A percentile compares a stretch with the other conserved stretches of the same genome.
Conservation (phyloP, 371 early-diverging fungal genomes). For the Actinomortierella ambigua region DNA sequence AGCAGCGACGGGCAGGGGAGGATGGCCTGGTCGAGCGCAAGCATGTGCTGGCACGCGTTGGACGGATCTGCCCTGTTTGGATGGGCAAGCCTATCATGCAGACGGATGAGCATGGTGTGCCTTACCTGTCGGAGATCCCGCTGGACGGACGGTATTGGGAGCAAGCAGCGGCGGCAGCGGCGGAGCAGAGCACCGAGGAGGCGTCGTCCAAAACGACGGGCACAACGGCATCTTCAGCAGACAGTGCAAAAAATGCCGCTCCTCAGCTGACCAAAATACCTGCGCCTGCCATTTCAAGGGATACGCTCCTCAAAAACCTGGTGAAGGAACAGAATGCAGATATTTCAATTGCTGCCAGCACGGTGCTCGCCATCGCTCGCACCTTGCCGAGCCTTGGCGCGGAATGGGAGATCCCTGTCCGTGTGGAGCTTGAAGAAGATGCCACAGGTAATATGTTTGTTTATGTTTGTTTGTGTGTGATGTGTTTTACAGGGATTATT, state of each 20-base stretch:
- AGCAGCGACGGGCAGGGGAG: no score
- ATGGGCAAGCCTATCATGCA: conserved; percentile 36
- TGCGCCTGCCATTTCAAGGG: conserved; percentile 17
- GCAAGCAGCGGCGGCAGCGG: no score
- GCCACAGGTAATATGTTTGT: conserved; percentile 13
- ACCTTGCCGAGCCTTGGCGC: conserved; percentile 20
- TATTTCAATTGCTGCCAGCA: conserved; percentile 32
- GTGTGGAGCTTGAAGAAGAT: conserved; percentile 28
- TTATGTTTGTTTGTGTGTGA: not conserved
- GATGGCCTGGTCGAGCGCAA: no score
- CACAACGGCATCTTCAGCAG: not conserved
- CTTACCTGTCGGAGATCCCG: conserved; percentile 20
- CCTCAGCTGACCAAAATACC: conserved; percentile 15
- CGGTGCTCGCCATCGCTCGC: conserved; percentile 26
- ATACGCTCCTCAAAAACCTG: conserved; percentile 15
- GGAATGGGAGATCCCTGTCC: conserved; percentile 47
- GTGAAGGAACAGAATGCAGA: conserved; percentile 28
- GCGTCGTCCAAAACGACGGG: not conserved
- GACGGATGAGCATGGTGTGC: conserved; percentile 40
- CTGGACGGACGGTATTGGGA: conserved; percentile 25
- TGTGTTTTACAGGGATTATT: not conserved
- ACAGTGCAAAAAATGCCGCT: conserved; percentile 4
- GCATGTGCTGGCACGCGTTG: conserved; percentile 16
- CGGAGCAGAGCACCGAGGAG: no score
- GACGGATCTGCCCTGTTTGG: conserved; percentile 32